Evolutionary conservation across 2,329 filamentous ascomycete genomes (phyloP), one percentile per base, ranked within the genome.

Genomic region (Cordyceps tenuipes): DNA sequence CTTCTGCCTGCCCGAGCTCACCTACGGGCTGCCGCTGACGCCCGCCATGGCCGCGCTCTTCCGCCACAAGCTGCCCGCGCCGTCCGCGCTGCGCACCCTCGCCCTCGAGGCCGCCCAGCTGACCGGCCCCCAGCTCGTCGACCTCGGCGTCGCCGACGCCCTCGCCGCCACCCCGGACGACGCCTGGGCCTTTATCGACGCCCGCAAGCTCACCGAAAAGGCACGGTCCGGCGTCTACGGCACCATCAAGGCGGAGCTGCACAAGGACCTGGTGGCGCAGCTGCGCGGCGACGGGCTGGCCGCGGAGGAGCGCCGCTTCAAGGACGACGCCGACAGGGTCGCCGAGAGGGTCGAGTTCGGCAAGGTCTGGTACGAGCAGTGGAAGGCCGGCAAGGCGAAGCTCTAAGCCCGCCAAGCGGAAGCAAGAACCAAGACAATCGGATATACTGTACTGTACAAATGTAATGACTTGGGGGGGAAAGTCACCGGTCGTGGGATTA

Each of bases 1-100:
- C 73, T 72, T 89, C 44, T 93, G 90, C 73, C 76, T 94, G 65
- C 93, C 93, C 72, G 90, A 94, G 75, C 78, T 94, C 15, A 85
- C 91, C 65, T 88, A 94, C 63, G 89, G 90, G 56, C 86, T 87
- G 1, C 83, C 87, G n/a, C 80, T 94, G 41, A 82, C 85, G 64
- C 80, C 89, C 3, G 79, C 88, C 62, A 91, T 95, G 88, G 82
- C 82, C 58, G 77, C 79, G 53, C 82, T 94, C 64, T 93, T 94
- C 76, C 80, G 88, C 15, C 76, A 86, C 66, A 94, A 93, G 73
- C 71, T 87, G 0, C 71, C 79, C 9, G 71, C 78, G 1, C 78
- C 80, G n/a, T n/a, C n/a, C 0, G 78, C 79, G 0, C 88, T 86
- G 69, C 80, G 88, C 41, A 75, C 76, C 47, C 74, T 93, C 63